Percentiles rank a stretch among this genome's conserved stretches.
phyloP scores from a whole-genome alignment of 768 basidiomycete genomes.

The Tulasnella sp. region DNA sequence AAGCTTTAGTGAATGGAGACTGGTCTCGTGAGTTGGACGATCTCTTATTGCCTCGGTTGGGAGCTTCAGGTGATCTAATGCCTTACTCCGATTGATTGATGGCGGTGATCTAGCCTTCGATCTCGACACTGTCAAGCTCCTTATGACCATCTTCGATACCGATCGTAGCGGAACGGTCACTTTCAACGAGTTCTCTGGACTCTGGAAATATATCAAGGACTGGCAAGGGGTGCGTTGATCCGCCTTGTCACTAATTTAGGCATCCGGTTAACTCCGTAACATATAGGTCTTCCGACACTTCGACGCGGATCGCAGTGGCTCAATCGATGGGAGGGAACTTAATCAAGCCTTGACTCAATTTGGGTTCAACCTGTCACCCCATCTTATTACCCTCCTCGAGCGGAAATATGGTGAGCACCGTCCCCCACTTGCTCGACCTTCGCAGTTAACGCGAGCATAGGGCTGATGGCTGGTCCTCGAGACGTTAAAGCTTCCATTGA shows the following conservation, averaged over 20 bases:
- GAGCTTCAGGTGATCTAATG: neutral
- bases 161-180: conserved; percentile 69
- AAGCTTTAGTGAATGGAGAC: conserved; percentile 48
- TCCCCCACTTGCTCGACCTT: neutral
- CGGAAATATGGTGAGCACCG: conserved; percentile 58
- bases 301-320: conserved; percentile 71
- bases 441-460: neutral
- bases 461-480: conserved; percentile 1
- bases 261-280: neutral
- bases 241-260: neutral
- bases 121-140: conserved; percentile 72
- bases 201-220: conserved; percentile 19
- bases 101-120: conserved; percentile 48
- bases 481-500: conserved; percentile 2
- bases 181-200: conserved; percentile 43
- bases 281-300: conserved; percentile 60
- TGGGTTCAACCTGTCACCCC: conserved; percentile 63
- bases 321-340: conserved; percentile 69
- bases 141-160: conserved; percentile 73
- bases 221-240: conserved; percentile 16
- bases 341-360: conserved; percentile 63
- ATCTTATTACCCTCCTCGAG: conserved; percentile 51
- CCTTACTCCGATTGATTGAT: neutral
- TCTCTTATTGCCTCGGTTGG: too few relatives aligned
- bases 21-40: conserved; percentile 52